phyloP scores from a whole-genome alignment of 1,284 basidiomycete genomes.

The Leccinum fuscescens region DNA sequence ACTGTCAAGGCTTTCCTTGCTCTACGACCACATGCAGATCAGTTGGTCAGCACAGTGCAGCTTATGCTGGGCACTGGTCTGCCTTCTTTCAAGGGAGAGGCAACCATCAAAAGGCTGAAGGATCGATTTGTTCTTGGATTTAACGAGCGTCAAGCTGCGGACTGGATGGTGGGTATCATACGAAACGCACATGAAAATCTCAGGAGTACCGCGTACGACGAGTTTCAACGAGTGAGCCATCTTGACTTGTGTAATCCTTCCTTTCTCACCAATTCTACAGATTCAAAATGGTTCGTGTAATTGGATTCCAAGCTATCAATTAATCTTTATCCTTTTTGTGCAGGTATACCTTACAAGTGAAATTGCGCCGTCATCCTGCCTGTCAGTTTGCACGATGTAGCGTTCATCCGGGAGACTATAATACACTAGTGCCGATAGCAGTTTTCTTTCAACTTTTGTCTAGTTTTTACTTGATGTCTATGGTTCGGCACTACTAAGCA shows the following conservation, averaged over 20 bases:
- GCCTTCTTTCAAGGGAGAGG: slow-evolving; percentile 95
- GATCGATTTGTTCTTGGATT: slow-evolving; percentile 86
- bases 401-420: neutral
- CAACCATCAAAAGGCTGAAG: slow-evolving; percentile 82
- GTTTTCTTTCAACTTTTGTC: neutral
- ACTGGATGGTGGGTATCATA: slow-evolving; percentile 87
- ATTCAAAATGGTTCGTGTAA: slow-evolving; percentile 49
- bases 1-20: slow-evolving; percentile 97
- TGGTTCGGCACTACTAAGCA: neutral
- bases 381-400: neutral
- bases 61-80: slow-evolving; percentile 95
- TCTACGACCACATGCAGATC: slow-evolving; percentile 86
- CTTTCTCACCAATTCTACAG: slow-evolving; percentile 32
- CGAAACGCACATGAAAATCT: slow-evolving; percentile 94
- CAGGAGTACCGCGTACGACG: slow-evolving; percentile 89
- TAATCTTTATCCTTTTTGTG: slow-evolving; percentile 1
- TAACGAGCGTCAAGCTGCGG: slow-evolving; percentile 88
- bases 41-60: slow-evolving; percentile 84
- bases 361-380: neutral
- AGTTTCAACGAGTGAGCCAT: slow-evolving; percentile 75
- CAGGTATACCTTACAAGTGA: slow-evolving; percentile 57
- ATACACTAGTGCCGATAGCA: neutral
- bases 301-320: neutral
- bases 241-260: neutral
- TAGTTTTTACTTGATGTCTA: neutral